phyloP scores from a whole-genome alignment of 2,329 filamentous ascomycete species.

The Neodidymelliopsis sp. region DNA sequence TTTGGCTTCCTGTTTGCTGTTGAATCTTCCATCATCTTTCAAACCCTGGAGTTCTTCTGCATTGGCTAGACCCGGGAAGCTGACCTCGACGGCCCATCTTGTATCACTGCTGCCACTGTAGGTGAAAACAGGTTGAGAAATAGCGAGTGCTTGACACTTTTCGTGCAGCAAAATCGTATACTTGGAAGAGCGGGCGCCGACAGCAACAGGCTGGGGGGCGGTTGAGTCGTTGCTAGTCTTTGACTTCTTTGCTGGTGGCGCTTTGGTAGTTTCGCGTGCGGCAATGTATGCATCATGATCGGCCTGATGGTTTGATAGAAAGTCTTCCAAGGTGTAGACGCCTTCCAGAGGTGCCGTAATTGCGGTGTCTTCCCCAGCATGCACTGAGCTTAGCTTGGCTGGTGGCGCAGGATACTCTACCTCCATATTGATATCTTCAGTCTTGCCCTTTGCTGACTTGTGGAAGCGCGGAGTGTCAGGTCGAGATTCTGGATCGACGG shows the following conservation, averaged over 20 bases:
- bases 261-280: conserved; percentile 14
- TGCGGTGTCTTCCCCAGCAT: neutral
- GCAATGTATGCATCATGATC: conserved; percentile 13
- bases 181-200: conserved; percentile 29
- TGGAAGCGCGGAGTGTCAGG: conserved; percentile 4
- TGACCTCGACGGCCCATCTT: conserved; percentile 34
- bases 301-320: conserved; percentile 19
- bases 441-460: neutral
- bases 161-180: conserved; percentile 32
- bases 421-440: conserved; percentile 17
- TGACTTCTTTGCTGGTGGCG: conserved; percentile 14
- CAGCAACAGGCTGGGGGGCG: conserved; percentile 23
- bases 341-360: conserved; percentile 13
- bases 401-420: conserved; percentile 11
- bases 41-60: conserved; percentile 25
- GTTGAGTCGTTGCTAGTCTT: conserved; percentile 1
- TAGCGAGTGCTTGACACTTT: conserved; percentile 34
- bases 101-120: conserved; percentile 19
- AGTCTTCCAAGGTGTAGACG: conserved; percentile 32
- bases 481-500: neutral
- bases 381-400: neutral
- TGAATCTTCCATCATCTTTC: conserved; percentile 34
- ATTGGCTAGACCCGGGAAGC: conserved; percentile 28
- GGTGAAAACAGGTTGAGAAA: conserved; percentile 31
- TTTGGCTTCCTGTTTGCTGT: conserved; percentile 54